phyloP scores from a whole-genome alignment of 2,329 filamentous ascomycete genomes.

The Myotisia sp. region DNA sequence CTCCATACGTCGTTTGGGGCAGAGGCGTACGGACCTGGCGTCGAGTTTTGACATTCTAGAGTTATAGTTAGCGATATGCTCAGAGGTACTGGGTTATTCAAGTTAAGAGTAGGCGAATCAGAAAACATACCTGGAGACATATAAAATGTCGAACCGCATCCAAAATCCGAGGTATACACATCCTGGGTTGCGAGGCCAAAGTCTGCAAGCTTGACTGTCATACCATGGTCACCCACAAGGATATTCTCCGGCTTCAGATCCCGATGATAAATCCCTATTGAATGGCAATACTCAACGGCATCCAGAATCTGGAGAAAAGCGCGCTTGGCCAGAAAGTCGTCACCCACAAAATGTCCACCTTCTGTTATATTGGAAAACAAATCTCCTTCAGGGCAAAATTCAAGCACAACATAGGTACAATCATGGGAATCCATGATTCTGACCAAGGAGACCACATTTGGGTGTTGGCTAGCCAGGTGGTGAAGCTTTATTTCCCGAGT shows the following conservation, averaged over 20 bases:
- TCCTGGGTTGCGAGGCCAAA: slow-evolving; percentile 89
- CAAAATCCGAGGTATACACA: slow-evolving; percentile 77
- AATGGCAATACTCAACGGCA: slow-evolving; percentile 91
- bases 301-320: slow-evolving; percentile 92
- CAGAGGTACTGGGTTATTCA: slow-evolving; percentile 5
- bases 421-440: slow-evolving; percentile 86
- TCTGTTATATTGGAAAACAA: slow-evolving; percentile 97
- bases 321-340: slow-evolving; percentile 72
- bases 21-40: slow-evolving; percentile 63
- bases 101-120: slow-evolving; percentile 7
- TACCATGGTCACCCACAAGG: slow-evolving; percentile 72
- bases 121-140: slow-evolving; percentile 88
- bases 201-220: slow-evolving; percentile 88
- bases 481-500: slow-evolving; percentile 86
- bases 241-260: slow-evolving; percentile 98
- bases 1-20: slow-evolving; percentile 96
- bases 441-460: slow-evolving; percentile 83
- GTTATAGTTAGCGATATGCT: slow-evolving; percentile 13
- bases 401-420: slow-evolving; percentile 90
- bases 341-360: slow-evolving; percentile 79
- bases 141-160: slow-evolving; percentile 96
- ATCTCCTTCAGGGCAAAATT: slow-evolving; percentile 94
- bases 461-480: slow-evolving; percentile 73
- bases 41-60: slow-evolving; percentile 76
- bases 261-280: slow-evolving; percentile 84